phyloP scores from a whole-genome alignment of 2,329 filamentous ascomycete genomes.

The Colletotrichum sp. region DNA sequence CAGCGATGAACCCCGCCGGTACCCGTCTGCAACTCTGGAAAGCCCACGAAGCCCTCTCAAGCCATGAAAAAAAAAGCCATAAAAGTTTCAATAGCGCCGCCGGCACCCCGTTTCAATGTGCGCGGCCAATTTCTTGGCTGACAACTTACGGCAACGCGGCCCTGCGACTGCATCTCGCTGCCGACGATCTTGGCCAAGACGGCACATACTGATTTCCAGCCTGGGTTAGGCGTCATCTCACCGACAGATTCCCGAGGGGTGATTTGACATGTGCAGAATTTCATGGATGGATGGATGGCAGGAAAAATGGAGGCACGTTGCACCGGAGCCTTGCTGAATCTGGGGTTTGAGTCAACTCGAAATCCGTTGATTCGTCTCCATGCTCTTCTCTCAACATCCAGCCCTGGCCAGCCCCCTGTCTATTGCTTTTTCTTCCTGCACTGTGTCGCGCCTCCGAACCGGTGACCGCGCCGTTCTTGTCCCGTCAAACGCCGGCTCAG shows the following conservation, averaged over 20 bases:
- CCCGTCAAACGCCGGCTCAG: neutral
- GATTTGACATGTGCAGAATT: neutral
- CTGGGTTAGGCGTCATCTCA: neutral
- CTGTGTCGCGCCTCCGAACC: neutral
- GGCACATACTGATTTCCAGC: neutral
- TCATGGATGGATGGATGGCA: neutral
- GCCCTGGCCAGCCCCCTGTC: too few relatives aligned
- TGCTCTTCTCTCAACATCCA: neutral
- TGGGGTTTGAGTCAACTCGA: neutral
- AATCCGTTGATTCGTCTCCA: neutral
- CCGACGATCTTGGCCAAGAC: neutral
- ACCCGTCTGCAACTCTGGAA: neutral
- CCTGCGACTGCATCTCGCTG: neutral
- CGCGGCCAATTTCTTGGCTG: neutral
- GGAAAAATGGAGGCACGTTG: neutral
- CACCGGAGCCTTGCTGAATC: neutral
- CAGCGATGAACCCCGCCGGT: neutral
- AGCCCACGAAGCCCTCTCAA: neutral
- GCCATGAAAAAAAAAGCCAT: neutral
- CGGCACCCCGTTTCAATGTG: neutral
- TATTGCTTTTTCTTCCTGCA: neutral
- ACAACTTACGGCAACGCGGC: neutral
- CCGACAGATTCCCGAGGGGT: neutral
- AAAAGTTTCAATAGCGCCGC: conserved; percentile 2
- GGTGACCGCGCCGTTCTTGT: neutral